Conservation (phyloP, 169 alveolate species). For the Plasmodium adleri region DNA sequence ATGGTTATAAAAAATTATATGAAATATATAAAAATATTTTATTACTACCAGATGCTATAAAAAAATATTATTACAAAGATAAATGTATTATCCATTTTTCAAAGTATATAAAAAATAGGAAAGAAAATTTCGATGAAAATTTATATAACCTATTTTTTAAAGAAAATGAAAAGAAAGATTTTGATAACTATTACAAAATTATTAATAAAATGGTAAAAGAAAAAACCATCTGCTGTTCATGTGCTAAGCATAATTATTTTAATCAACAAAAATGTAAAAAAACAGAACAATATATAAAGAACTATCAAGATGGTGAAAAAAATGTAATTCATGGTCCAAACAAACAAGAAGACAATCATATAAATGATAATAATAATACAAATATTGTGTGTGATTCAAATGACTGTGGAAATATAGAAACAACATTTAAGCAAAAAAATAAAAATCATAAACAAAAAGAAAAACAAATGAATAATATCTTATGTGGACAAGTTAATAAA, state of each 20-base stretch:
- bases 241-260: conserved; percentile 33
- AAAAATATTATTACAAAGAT: conserved; percentile 43
- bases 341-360: neutral
- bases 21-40: conserved; percentile 29
- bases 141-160: conserved; percentile 62
- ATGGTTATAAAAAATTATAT: conserved; percentile 41
- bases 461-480: neutral
- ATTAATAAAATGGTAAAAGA: conserved; percentile 46
- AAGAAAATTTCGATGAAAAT: conserved; percentile 65
- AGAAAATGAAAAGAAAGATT: conserved; percentile 50
- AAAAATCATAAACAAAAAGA: no score
- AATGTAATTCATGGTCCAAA: neutral
- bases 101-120: conserved; percentile 54
- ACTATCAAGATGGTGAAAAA: neutral
- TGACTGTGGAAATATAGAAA: neutral
- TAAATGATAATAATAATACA: neutral
- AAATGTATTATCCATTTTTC: conserved; percentile 41
- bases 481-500: neutral
- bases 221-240: conserved; percentile 48
- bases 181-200: conserved; percentile 17
- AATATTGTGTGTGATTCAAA: neutral
- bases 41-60: conserved; percentile 14
- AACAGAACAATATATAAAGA: neutral
- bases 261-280: neutral
- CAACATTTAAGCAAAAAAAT: neutral